phyloP scores from a whole-genome alignment of 805 yeast genomes.

The Jamesozyma hellenica region DNA sequence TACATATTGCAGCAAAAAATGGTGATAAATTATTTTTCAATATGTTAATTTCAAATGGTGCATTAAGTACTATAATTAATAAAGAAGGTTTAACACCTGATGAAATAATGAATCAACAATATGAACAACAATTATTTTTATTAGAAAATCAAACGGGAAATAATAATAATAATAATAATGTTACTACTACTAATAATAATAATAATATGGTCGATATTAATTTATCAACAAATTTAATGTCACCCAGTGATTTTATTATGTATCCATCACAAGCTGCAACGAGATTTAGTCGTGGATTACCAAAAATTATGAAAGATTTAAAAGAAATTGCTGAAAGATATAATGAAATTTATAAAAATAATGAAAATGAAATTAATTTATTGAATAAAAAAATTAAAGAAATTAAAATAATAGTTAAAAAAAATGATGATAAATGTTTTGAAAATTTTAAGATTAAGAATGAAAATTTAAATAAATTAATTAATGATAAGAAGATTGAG shows the following conservation, averaged over 20 bases:
- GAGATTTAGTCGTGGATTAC: constrained; percentile 21
- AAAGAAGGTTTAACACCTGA: constrained; percentile 23
- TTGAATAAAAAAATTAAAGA: constrained; percentile 19
- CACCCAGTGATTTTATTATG: constrained; percentile 16
- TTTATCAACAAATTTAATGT: constrained; percentile 21
- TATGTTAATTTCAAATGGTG: constrained; percentile 22
- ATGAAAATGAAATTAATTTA: constrained; percentile 33
- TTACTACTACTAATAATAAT: background rate
- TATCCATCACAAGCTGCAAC: constrained; percentile 29
- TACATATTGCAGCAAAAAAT: constrained; percentile 69
- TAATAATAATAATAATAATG: background rate
- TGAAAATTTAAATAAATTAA: constrained; percentile 33
- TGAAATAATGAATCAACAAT: constrained; percentile 32
- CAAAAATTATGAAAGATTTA: constrained; percentile 20
- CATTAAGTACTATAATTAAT: constrained; percentile 40
- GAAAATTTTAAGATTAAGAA: constrained; percentile 34
- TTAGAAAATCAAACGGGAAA: constrained; percentile 1
- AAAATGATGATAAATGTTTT: constrained; percentile 17
- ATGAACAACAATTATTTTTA: constrained; percentile 6
- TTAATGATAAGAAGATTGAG: constrained; percentile 8
- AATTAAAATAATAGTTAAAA: constrained; percentile 15
- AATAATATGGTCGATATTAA: constrained; percentile 38
- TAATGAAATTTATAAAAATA: constrained; percentile 40
- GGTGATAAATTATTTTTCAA: constrained; percentile 45
- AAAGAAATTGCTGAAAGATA: constrained; percentile 43